Base-by-base conservation (phyloP, 495 filamentous ascomycete species). In the Elaphomyces granulatus region DNA sequence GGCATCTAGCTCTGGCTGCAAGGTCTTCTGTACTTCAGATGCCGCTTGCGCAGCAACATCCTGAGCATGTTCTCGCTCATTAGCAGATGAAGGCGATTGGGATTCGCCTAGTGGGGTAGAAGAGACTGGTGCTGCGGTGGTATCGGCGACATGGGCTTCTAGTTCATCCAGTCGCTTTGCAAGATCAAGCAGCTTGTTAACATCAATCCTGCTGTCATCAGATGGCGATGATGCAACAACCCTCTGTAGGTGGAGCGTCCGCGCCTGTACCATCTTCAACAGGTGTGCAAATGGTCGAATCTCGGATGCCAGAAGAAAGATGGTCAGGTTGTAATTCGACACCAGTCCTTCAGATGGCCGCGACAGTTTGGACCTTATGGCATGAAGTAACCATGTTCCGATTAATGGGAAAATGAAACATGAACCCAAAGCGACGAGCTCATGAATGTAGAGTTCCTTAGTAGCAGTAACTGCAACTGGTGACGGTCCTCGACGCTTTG, bases 301-400 rank as follows among this genome's bases (percentile, higher is more conserved):
- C 54, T 96, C 87, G 7, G 90, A 78, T 8, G 83, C 87, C 6
- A 94, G 70, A 8, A 94, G 63, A 58, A 95, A 96, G 45, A 96
- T 83, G n/a, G 81, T 86, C 37, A 98, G 70, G 57, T 94, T 93
- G 58, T 85, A 90, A 52, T 90, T 80, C 2, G 85, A 92, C 12
- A 95, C 81, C 10, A 93, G 64, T 2, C 84, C 82, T 55, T 90
- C 86, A 0, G 83, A 85, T 0, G 81, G 87, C 12, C 81, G 71
- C 2, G 81, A 86, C 7, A 96, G 73, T 33, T 83, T 78, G 15
- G 62, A 64, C 10, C 87, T 71, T 35, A 92, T 78, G 1, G 65
- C 61, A 52, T 92, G 83, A 2, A 95, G 66, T 15, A 94, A 64
- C 61, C 75, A 87, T 34, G 86, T 80, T 14, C 81, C 83, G 2